phyloP scores from a whole-genome alignment of 306 rosid species.

The Sphenostylis stenocarpa region DNA sequence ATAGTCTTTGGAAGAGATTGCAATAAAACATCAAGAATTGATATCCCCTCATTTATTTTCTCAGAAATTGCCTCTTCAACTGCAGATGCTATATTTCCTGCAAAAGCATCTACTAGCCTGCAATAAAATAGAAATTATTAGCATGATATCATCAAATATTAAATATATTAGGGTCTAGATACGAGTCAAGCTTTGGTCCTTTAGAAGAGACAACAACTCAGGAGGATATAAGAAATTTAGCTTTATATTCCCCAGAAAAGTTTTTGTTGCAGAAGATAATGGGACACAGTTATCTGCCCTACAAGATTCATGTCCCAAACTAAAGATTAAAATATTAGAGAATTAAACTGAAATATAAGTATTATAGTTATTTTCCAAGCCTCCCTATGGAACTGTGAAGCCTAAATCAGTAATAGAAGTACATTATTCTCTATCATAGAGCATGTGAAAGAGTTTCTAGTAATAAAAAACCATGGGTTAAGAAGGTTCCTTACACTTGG shows the following conservation, averaged over 20 bases:
- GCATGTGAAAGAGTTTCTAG: neutral
- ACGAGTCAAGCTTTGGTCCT: neutral
- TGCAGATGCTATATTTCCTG: constrained; percentile 59
- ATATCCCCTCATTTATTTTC: constrained; percentile 63
- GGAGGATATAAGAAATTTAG: neutral
- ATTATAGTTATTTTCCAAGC: neutral
- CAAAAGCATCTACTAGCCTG: constrained; percentile 76
- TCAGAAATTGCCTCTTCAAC: constrained; percentile 65
- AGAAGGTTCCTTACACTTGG: constrained; percentile 65
- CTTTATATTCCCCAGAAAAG: neutral
- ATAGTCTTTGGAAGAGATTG: constrained; percentile 71
- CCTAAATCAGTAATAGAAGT: constrained; percentile 6
- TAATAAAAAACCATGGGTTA: constrained; percentile 7
- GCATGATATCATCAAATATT: neutral
- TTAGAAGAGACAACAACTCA: neutral
- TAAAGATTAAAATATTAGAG: neutral
- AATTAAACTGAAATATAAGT: neutral
- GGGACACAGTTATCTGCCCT: neutral
- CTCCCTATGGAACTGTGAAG: neutral
- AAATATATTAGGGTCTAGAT: neutral
- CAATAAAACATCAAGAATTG: constrained; percentile 50
- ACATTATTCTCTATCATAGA: neutral
- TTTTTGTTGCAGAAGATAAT: neutral
- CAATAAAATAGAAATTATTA: constrained; percentile 18
- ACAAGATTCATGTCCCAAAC: neutral